phyloP scores from a whole-genome alignment of 352 stramenopile species.

The Phytophthora pini region DNA sequence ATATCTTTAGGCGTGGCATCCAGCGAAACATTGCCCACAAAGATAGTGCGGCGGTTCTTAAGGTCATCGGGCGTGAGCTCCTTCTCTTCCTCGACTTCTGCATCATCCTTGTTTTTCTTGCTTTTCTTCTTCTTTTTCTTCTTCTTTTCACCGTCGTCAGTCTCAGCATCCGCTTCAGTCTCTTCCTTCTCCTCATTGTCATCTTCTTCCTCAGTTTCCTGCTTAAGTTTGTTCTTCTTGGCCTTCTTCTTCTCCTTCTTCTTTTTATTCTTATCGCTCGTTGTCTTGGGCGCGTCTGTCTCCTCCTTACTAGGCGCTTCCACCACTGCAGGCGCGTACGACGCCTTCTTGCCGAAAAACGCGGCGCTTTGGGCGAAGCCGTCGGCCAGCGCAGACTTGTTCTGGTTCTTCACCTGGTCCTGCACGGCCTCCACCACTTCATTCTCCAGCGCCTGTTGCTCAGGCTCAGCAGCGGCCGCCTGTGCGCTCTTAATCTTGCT shows the following conservation, averaged over 20 bases:
- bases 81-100: slow-evolving; percentile 23
- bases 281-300: slow-evolving; percentile 8
- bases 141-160: slow-evolving; percentile 22
- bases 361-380: slow-evolving; percentile 68
- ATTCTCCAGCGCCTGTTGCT: slow-evolving; percentile 17
- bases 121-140: slow-evolving; percentile 30
- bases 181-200: slow-evolving; percentile 10
- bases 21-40: slow-evolving; percentile 93
- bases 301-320: slow-evolving; percentile 13
- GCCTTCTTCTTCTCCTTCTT: slow-evolving; percentile 20
- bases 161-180: slow-evolving; percentile 14
- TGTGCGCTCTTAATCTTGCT: slow-evolving; percentile 27
- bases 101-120: slow-evolving; percentile 19
- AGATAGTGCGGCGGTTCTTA: slow-evolving; percentile 87
- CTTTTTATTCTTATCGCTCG: slow-evolving; percentile 7
- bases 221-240: slow-evolving; percentile 8
- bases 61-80: slow-evolving; percentile 45
- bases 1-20: slow-evolving; percentile 84
- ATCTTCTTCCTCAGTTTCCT: slow-evolving; percentile 15
- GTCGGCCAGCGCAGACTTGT: slow-evolving; percentile 40
- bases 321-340: slow-evolving; percentile 41
- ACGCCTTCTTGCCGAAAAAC: slow-evolving; percentile 73
- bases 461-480: slow-evolving; percentile 4
- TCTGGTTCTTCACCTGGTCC: slow-evolving; percentile 34
- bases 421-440: slow-evolving; percentile 28